Evolutionary conservation across 768 basidiomycete genomes (phyloP).

Genomic region (Crepidotus variabilis): DNA sequence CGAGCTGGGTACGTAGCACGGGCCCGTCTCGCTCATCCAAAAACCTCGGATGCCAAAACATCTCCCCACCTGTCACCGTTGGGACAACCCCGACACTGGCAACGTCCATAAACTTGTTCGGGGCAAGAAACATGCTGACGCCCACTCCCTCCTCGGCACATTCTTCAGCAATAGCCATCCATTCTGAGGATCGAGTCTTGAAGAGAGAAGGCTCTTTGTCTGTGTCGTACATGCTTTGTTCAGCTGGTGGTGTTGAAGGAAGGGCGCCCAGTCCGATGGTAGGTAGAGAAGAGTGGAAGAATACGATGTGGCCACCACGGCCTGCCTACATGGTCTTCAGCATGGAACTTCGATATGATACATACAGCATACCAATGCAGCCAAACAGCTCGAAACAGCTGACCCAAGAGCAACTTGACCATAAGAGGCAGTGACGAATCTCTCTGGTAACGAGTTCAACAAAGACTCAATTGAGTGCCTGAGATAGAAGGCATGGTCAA

Average conservation of each 20-base stretch:
- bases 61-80: slow-evolving; percentile 80
- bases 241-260: slow-evolving; percentile 44
- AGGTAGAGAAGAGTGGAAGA: slow-evolving; percentile 70
- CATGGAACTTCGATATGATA: not conserved
- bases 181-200: slow-evolving; percentile 68
- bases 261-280: slow-evolving; percentile 73
- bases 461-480: slow-evolving; percentile 66
- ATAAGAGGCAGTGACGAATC: slow-evolving; percentile 46
- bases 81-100: slow-evolving; percentile 80
- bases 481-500: slow-evolving; percentile 1
- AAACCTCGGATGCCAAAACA: slow-evolving; percentile 93
- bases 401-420: slow-evolving; percentile 74
- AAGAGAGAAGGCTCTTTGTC: slow-evolving; percentile 86
- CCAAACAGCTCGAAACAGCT: slow-evolving; percentile 65
- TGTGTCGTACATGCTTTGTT: slow-evolving; percentile 71
- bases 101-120: slow-evolving; percentile 76
- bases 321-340: slow-evolving; percentile 39
- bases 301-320: slow-evolving; percentile 72
- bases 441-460: slow-evolving; percentile 58
- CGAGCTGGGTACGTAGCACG: slow-evolving; percentile 72
- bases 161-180: slow-evolving; percentile 84
- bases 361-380: slow-evolving; percentile 55
- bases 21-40: slow-evolving; percentile 60
- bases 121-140: slow-evolving; percentile 85
- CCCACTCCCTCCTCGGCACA: slow-evolving; percentile 89